Percentiles rank a stretch among this genome's conserved stretches.
These are phyloP conservation scores for Pythium myriotylum DNA, from an alignment of 352 stramenopile genomes.

Conservation along the genomic window DNA sequence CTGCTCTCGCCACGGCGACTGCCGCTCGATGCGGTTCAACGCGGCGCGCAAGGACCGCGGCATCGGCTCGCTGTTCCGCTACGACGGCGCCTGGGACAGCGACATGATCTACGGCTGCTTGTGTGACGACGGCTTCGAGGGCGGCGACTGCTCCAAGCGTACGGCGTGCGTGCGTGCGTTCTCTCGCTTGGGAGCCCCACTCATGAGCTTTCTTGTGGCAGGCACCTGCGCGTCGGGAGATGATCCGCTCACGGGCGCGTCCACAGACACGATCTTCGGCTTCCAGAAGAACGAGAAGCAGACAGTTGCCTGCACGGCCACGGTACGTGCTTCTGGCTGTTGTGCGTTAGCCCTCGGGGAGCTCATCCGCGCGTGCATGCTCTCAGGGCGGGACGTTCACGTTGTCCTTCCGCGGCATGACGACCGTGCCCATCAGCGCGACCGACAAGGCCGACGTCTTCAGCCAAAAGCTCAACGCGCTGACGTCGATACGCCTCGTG, in stretches of 20 bases:
- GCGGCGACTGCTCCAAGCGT: conserved; percentile 87
- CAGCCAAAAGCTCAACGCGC: conserved; percentile 65
- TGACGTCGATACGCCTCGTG: conserved; percentile 58
- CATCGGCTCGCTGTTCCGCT: conserved; percentile 44
- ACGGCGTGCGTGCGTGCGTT: conserved; percentile 16
- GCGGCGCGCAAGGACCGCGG: conserved; percentile 65
- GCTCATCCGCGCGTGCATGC: not conserved
- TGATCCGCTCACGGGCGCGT: conserved; percentile 69
- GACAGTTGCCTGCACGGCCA: conserved; percentile 65
- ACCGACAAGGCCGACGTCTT: conserved; percentile 63
- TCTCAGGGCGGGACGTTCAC: conserved; percentile 67
- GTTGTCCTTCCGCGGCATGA: conserved; percentile 62
- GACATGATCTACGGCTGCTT: conserved; percentile 90
- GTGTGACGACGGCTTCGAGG: conserved; percentile 80
- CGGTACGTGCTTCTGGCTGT: conserved; percentile 33
- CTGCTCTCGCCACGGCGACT: conserved; percentile 71
- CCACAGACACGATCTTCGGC: conserved; percentile 64
- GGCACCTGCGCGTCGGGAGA: conserved; percentile 59
- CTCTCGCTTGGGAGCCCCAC: not conserved
- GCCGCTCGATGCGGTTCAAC: conserved; percentile 68
- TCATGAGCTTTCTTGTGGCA: conserved; percentile 14
- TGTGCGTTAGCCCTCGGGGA: not conserved
- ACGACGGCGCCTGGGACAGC: conserved; percentile 79
- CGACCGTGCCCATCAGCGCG: conserved; percentile 65
- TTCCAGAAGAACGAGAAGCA: conserved; percentile 86